phyloP scores from a whole-genome alignment of 1,139 yeast species.

The Eremothecium sinecaudum region DNA sequence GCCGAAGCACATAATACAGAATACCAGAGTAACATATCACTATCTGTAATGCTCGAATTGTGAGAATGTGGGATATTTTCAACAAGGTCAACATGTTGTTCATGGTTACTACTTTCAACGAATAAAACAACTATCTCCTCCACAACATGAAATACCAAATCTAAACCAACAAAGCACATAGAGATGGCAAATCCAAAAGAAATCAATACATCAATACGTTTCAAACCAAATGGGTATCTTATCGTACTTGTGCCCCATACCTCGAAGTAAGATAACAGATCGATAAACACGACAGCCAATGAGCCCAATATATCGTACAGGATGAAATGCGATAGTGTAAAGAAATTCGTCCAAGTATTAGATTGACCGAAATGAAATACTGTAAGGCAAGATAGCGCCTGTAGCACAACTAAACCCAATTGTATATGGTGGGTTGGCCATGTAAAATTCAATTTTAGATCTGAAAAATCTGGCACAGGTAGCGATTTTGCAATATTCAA shows the following conservation, averaged over 20 bases:
- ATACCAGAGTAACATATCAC: conserved; percentile 32
- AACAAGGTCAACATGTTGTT: conserved; percentile 30
- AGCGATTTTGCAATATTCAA: conserved; percentile 65
- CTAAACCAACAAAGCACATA: conserved; percentile 83
- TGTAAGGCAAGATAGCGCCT: conserved; percentile 23
- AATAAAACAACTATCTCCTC: conserved; percentile 58
- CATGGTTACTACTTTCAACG: conserved; percentile 31
- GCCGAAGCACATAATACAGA: conserved; percentile 27
- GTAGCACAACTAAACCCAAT: conserved; percentile 35
- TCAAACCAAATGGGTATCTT: conserved; percentile 84
- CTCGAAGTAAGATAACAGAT: conserved; percentile 77
- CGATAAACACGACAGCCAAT: conserved; percentile 58
- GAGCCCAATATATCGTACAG: conserved; percentile 84
- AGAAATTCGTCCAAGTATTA: conserved; percentile 50
- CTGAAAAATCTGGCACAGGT: conserved; percentile 67
- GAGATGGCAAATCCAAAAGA: conserved; percentile 85
- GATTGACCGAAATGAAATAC: conserved; percentile 56
- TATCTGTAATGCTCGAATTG: conserved; percentile 37
- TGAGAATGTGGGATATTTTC: conserved; percentile 47
- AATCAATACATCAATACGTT: conserved; percentile 74
- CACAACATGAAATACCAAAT: conserved; percentile 69
- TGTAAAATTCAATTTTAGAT: conserved; percentile 47
- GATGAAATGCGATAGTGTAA: conserved; percentile 77
- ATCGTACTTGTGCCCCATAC: conserved; percentile 84
- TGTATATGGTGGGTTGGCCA: conserved; percentile 64